Percentiles rank a stretch among this genome's conserved stretches.
These are phyloP conservation scores for Fusarium annulatum DNA, from an alignment of 2,329 filamentous ascomycete species.

Conservation along the genomic window DNA sequence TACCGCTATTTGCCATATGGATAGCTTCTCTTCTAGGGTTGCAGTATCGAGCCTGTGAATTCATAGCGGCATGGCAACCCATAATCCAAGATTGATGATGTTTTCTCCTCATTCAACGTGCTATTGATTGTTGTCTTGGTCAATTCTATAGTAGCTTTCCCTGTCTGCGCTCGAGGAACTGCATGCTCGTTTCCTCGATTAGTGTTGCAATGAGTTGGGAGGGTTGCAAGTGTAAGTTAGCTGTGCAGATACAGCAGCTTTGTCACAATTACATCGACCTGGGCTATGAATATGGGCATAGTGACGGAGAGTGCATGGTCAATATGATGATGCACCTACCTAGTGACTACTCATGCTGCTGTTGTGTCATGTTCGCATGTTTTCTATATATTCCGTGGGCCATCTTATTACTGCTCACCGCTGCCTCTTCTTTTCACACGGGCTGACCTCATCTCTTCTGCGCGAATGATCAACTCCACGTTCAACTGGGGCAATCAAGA, in stretches of 20 bases:
- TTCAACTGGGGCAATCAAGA: background rate
- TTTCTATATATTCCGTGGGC: slow-evolving; percentile 20
- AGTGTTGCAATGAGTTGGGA: slow-evolving; percentile 19
- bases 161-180: background rate
- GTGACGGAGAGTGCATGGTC: slow-evolving; percentile 15
- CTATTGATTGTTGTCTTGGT: background rate
- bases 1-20: background rate
- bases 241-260: slow-evolving; percentile 1
- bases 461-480: slow-evolving; percentile 3
- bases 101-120: background rate
- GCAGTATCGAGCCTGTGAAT: background rate
- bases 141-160: background rate
- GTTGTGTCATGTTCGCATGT: slow-evolving; percentile 4
- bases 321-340: background rate
- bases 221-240: slow-evolving; percentile 22
- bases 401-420: slow-evolving; percentile 30
- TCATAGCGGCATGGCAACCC: background rate
- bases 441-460: slow-evolving; percentile 1
- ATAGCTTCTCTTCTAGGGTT: background rate
- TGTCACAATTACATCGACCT: slow-evolving; percentile 8
- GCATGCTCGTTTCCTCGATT: background rate
- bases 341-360: slow-evolving; percentile 4
- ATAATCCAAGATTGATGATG: background rate
- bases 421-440: slow-evolving; percentile 10
- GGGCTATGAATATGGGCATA: slow-evolving; percentile 1